These are phyloP conservation scores for Aspergillus floridensis DNA, from an alignment of 2,329 filamentous ascomycete species.

Conservation along the genomic window DNA sequence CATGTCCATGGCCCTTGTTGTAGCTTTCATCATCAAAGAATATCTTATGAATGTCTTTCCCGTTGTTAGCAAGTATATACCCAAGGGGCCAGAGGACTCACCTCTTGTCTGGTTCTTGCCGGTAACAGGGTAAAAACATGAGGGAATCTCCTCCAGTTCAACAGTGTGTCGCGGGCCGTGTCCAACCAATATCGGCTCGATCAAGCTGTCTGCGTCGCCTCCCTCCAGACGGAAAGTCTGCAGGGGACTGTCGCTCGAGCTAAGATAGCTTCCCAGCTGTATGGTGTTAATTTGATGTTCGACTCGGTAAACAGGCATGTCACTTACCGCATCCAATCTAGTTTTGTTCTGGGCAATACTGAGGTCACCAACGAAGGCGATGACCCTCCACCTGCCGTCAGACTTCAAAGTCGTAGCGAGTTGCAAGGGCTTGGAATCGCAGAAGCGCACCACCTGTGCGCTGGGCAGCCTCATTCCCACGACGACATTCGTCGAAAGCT, in stretches of 20 bases:
- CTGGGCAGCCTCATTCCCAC: slow-evolving; percentile 54
- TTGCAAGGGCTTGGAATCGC: slow-evolving; percentile 58
- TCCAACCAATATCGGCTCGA: slow-evolving; percentile 58
- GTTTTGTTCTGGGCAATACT: slow-evolving; percentile 19
- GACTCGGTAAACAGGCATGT: neutral
- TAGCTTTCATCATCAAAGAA: slow-evolving; percentile 58
- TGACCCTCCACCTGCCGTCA: slow-evolving; percentile 52
- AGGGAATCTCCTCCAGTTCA: slow-evolving; percentile 54
- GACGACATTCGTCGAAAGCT: slow-evolving; percentile 36
- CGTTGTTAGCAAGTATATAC: neutral
- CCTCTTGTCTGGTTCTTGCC: slow-evolving; percentile 57
- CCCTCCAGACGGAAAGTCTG: slow-evolving; percentile 43
- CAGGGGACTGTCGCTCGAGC: slow-evolving; percentile 43
- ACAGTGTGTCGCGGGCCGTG: slow-evolving; percentile 48
- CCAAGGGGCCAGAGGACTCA: slow-evolving; percentile 26
- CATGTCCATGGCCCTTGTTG: slow-evolving; percentile 55
- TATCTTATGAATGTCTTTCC: slow-evolving; percentile 56
- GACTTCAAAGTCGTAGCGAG: slow-evolving; percentile 50
- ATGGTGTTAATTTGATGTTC: slow-evolving; percentile 8
- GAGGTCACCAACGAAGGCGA: slow-evolving; percentile 51
- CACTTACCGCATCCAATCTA: slow-evolving; percentile 41
- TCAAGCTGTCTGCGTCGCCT: slow-evolving; percentile 52
- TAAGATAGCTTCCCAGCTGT: slow-evolving; percentile 42
- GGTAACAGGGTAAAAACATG: slow-evolving; percentile 55
- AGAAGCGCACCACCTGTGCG: slow-evolving; percentile 58